Evolutionary conservation across 176 grass and related monocot genomes (phyloP).

Genomic region (Cenchrus purpureus): DNA sequence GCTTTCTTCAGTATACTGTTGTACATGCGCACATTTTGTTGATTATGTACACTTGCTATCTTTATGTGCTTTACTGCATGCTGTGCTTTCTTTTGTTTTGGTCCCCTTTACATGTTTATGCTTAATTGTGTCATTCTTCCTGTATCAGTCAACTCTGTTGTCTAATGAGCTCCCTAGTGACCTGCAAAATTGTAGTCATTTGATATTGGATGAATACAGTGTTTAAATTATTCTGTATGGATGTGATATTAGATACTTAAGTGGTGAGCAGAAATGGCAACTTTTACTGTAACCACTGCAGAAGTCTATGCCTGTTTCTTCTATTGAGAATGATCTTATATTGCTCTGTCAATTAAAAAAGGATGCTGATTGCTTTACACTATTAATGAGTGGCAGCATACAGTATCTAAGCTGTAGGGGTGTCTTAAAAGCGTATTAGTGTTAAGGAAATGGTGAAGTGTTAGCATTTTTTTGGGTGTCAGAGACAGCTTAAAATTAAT

Average conservation of each 20-base stretch:
- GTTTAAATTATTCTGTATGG: slow-evolving; percentile 17
- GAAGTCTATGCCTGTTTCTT: background rate
- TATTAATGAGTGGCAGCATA: slow-evolving; percentile 9
- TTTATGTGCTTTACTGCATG: background rate
- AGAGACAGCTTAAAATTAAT: slow-evolving; percentile 15
- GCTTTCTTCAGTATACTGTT: background rate
- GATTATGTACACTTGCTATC: background rate
- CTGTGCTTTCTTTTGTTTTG: background rate
- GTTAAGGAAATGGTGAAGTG: background rate
- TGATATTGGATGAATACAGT: background rate
- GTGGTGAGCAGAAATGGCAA: background rate
- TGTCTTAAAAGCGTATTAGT: background rate
- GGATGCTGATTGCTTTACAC: background rate
- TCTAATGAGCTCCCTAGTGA: background rate
- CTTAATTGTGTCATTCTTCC: background rate
- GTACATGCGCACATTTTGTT: background rate
- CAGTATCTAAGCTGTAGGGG: background rate
- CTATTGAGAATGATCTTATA: background rate
- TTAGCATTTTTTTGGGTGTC: slow-evolving; percentile 8
- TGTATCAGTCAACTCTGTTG: background rate
- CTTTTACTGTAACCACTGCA: background rate
- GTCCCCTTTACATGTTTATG: background rate
- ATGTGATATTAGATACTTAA: slow-evolving; percentile 4
- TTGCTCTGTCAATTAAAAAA: background rate
- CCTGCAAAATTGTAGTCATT: background rate